Conservation (phyloP, 169 alveolate genomes). For the Amoebophrya sp. region DNA sequence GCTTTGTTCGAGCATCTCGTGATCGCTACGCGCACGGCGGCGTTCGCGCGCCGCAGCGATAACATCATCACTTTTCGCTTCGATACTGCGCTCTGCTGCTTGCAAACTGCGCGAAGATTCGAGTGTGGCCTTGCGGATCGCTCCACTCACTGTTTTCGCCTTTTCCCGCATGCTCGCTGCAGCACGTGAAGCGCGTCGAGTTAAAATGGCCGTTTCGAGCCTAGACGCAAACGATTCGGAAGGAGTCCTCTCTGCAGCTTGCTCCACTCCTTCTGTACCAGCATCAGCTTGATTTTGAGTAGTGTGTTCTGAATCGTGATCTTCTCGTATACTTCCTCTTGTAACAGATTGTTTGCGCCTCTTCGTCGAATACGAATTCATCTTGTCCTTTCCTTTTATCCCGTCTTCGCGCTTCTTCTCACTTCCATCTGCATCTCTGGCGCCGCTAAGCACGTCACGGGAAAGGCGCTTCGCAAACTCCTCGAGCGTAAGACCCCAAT, state of each 20-base stretch:
- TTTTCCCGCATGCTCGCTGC: not conserved
- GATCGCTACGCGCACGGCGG: too few species aligned
- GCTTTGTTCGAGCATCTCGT: too few species aligned
- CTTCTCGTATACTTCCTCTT: too few species aligned
- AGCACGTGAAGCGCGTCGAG: not conserved
- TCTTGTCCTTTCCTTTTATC: not conserved
- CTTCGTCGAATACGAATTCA: not conserved
- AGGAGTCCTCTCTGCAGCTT: not conserved
- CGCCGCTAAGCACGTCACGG: not conserved
- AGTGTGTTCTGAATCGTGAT: not conserved
- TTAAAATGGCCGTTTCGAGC: too few species aligned
- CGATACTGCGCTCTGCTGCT: not conserved
- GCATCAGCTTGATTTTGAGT: not conserved
- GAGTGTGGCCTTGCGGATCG: not conserved
- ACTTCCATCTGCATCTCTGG: not conserved
- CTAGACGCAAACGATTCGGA: too few species aligned
- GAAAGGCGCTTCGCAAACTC: not conserved
- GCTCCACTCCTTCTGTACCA: not conserved
- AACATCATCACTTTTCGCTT: not conserved
- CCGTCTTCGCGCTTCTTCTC: not conserved
- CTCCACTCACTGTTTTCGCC: not conserved
- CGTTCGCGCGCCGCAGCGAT: conserved; percentile 1
- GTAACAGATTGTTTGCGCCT: too few species aligned
- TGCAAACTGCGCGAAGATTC: not conserved
- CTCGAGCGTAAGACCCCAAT: not conserved